These are phyloP conservation scores for Kluyveromyces sp. DNA, from an alignment of 1,139 yeast genomes.

Conservation along the genomic window DNA sequence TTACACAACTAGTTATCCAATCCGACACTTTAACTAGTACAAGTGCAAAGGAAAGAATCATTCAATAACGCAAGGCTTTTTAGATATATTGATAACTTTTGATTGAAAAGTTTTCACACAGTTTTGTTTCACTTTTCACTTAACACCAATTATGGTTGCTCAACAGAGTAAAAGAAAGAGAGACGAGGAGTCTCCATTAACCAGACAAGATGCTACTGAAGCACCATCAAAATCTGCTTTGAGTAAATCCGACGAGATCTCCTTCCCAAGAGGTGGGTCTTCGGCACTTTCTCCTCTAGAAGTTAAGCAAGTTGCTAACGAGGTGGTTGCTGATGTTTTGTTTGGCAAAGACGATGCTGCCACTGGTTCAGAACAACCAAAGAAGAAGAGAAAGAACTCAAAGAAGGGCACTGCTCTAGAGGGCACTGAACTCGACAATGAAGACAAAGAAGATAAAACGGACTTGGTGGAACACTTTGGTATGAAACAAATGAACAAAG, in stretches of 20 bases:
- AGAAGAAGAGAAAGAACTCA: constrained; percentile 32
- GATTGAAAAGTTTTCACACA: too few species aligned
- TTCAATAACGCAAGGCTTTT: too few species aligned
- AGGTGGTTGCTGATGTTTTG: constrained; percentile 81
- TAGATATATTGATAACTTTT: too few species aligned
- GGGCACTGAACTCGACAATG: constrained; percentile 21
- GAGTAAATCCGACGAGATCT: constrained; percentile 41
- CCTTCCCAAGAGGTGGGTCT: constrained; percentile 96
- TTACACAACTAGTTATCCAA: too few species aligned
- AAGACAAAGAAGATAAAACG: constrained; percentile 25
- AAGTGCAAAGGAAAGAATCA: too few species aligned
- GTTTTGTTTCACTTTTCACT: too few species aligned
- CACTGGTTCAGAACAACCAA: constrained; percentile 28
- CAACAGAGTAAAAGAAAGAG: constrained; percentile 31
- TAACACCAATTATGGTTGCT: constrained; percentile 1
- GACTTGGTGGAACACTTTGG: constrained; percentile 52
- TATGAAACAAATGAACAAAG: constrained; percentile 57
- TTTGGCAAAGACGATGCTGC: constrained; percentile 39
- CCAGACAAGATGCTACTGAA: constrained; percentile 32
- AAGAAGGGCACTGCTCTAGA: constrained; percentile 16
- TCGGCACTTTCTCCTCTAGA: constrained; percentile 82
- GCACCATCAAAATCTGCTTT: constrained; percentile 31
- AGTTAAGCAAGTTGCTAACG: constrained; percentile 85
- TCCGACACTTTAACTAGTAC: too few species aligned
- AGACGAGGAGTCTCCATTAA: constrained; percentile 34